Evolutionary conservation across 108 stramenopile species (phyloP).

Genomic region (Cyclostephanos invisitatus): DNA sequence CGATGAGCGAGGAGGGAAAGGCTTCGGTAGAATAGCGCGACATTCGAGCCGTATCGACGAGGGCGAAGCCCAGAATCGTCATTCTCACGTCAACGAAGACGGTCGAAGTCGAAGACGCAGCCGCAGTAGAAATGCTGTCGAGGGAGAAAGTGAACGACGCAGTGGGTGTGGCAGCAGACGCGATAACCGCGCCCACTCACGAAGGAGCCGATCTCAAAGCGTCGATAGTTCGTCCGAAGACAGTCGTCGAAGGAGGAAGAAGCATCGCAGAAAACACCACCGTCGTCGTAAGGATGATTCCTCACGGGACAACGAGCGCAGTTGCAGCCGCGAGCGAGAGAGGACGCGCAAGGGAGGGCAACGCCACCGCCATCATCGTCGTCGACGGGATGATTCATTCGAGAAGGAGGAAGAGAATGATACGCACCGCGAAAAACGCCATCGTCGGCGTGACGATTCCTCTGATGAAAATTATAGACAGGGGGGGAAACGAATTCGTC

Average conservation of each 20-base stretch:
- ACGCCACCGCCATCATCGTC: constrained; percentile 21
- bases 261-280: constrained; percentile 6
- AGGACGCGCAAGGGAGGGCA: constrained; percentile 36
- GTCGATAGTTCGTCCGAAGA: constrained; percentile 12
- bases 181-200: not conserved
- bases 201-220: constrained; percentile 2
- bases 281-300: constrained; percentile 11
- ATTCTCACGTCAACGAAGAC: not conserved
- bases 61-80: not conserved
- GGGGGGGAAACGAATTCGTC: not conserved
- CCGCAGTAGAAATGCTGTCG: not conserved
- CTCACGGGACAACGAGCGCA: constrained; percentile 20
- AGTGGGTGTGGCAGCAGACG: constrained; percentile 19
- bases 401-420: constrained; percentile 32
- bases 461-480: constrained; percentile 3
- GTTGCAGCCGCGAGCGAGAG: constrained; percentile 30
- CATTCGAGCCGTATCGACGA: not conserved
- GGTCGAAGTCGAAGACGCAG: constrained; percentile 31
- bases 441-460: not conserved
- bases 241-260: constrained; percentile 22
- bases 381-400: constrained; percentile 11
- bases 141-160: constrained; percentile 4
- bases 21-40: constrained; percentile 10
- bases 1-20: not conserved
- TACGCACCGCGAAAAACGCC: constrained; percentile 7